Percentiles rank a stretch among this genome's conserved stretches.
Conservation (phyloP, 1,139 yeast genomes). For the Lodderomyces pseudojiufengensis region DNA sequence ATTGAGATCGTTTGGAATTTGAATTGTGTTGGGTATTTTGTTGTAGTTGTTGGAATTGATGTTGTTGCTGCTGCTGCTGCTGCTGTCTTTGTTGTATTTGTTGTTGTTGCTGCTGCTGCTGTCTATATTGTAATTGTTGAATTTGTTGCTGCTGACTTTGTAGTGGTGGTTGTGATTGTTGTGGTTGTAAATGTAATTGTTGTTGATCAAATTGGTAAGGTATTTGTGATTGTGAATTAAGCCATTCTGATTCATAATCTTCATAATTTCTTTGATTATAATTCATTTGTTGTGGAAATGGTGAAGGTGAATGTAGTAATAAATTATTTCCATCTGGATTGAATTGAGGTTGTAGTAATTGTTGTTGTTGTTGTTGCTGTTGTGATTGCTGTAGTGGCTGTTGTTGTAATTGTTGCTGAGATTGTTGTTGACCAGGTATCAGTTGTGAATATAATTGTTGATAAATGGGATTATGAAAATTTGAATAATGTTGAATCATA, state of each 20-base stretch:
- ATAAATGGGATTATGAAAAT: constrained; percentile 4
- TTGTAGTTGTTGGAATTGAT: background rate
- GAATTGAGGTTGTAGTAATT: background rate
- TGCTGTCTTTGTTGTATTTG: background rate
- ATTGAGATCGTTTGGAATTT: background rate
- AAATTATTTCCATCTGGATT: background rate
- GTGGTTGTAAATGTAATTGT: background rate
- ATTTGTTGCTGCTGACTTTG: constrained; percentile 1
- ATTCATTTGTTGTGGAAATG: too few species aligned
- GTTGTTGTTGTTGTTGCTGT: constrained; percentile 2
- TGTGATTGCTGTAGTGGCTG: constrained; percentile 4
- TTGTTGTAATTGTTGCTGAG: constrained; percentile 2
- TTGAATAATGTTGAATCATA: constrained; percentile 4
- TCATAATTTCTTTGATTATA: too few species aligned
- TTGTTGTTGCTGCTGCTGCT: background rate
- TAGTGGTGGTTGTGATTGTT: background rate
- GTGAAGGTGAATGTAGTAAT: too few species aligned
- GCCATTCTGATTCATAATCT: too few species aligned
- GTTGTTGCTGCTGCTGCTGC: constrained; percentile 2
- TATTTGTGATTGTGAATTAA: too few species aligned
- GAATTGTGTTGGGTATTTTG: too few species aligned
- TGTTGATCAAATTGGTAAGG: constrained; percentile 2
- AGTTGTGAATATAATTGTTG: constrained; percentile 4
- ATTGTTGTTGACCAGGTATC: constrained; percentile 6
- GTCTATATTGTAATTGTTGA: background rate